Base-by-base conservation (phyloP, 2,329 filamentous ascomycete genomes). In the Neonectria magnoliae region DNA sequence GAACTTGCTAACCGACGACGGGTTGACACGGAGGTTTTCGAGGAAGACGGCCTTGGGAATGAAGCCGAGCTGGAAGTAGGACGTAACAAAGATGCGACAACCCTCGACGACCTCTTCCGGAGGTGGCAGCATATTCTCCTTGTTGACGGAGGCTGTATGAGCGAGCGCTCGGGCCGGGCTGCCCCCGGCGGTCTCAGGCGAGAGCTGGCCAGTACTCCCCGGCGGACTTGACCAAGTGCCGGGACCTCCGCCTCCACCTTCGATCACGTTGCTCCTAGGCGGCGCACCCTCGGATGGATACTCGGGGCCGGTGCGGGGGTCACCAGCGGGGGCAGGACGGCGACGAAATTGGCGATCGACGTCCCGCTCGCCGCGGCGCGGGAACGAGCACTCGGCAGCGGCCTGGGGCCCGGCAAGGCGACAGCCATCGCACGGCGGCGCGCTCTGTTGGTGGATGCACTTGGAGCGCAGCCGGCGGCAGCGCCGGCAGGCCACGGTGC, bases 31-130 rank as follows among this genome's bases (percentile, higher is more conserved):
- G 9, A 78, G 60, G 22, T 65, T 59, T 41, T 76, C 72, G 27
- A 78, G 66, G 56, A 78, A 78, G 41, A 77, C 56, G 4, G 70
- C 65, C 53, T 77, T 76, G 13, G 76, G 76, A 13, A 78, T 65
- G 60, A 78, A 78, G 9, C 76, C 76, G 2, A 77, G 71, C 62
- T 76, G 75, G 60, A 77, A 77, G 53, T 75, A 76, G 11, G 70
- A 76, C 1, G 71, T 75, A 25, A 73, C 67, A 22, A 77, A 73
- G 6, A 68, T 69, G n/a, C 69, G 72, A 31, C 70, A 72, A 13
- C 73, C 75, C 31, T 75, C 72, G 20, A 76, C 71, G 10, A 77
- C 66, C 47, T 76, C 75, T 3, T 73, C 65, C 41, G 69, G 62
- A 2, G 74, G 73, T 10, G 71, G 69, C 22, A 72, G 56, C 20